Conservation (phyloP, 306 rosid genomes). For the Pterocarpus macrocarpus region DNA sequence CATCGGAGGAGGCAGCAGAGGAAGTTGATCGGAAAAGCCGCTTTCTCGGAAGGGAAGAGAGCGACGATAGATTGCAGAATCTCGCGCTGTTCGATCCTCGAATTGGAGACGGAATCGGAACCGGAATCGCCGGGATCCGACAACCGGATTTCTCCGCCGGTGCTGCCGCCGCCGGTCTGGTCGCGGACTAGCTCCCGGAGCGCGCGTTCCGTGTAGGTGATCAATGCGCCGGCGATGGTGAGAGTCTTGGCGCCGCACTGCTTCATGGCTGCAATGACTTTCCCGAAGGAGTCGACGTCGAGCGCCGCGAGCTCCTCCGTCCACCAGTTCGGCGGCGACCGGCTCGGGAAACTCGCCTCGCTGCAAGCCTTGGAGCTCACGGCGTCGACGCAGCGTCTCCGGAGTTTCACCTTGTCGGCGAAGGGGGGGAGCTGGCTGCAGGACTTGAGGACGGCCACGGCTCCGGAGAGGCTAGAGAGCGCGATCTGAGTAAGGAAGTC, state of each 20-base stretch:
- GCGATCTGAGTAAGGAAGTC: conserved; percentile 78
- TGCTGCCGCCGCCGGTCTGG: conserved; percentile 66
- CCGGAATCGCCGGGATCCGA: conserved; percentile 26
- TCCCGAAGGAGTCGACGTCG: conserved; percentile 61
- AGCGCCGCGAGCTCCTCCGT: conserved; percentile 78
- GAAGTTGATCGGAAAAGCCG: conserved; percentile 78
- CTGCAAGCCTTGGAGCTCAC: conserved; percentile 62
- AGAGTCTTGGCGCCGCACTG: conserved; percentile 63
- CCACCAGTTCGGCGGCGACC: conserved; percentile 93
- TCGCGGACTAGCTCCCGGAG: conserved; percentile 86
- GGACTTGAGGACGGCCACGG: conserved; percentile 72
- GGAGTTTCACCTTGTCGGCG: conserved; percentile 61
- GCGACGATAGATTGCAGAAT: conserved; percentile 67
- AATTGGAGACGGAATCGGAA: conserved; percentile 33
- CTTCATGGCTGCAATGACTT: conserved; percentile 70
- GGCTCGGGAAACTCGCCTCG: conserved; percentile 79
- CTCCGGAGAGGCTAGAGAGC: conserved; percentile 65
- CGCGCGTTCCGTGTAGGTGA: conserved; percentile 73
- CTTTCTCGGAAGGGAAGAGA: conserved; percentile 81
- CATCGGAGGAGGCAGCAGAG: conserved; percentile 91
- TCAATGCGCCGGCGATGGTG: conserved; percentile 68
- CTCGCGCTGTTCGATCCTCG: conserved; percentile 57
- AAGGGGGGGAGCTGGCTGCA: conserved; percentile 66
- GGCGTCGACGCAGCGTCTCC: conserved; percentile 65
- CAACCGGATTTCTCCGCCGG: not conserved